Base-by-base conservation (phyloP, 176 grass and related monocot genomes). In the Triticum urartu region DNA sequence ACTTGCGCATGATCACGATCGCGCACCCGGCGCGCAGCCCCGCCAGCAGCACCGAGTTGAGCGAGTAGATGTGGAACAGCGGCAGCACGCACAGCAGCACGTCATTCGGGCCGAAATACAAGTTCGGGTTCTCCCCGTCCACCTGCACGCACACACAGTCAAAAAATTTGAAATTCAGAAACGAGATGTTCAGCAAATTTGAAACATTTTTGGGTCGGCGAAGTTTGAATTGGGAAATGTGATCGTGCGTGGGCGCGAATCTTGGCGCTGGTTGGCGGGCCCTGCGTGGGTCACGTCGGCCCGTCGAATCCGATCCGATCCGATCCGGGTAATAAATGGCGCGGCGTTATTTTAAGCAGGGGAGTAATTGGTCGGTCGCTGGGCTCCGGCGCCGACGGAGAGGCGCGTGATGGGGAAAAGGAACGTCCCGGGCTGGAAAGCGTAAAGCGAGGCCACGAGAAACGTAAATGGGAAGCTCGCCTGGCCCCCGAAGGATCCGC, bases 31-130 rank as follows among this genome's bases (percentile, higher is more conserved):
- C 93, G 6, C 95, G 83, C 4, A 98, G 89, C 20, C 87, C 93
- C 4, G 93, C 94, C 12, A 98, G 93, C 45, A 98, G 89, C 85
- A 98, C 91, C 32, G 95, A 95, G 86, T 98, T 98, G 43, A 98
- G 89, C 52, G 93, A 98, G 93, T 98, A 98, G 89, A 98, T 98
- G 86, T 98, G 95, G 93, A 98, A 98, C 73, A 98, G 87, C 61
- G 95, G 95, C 64, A 98, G 86, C 87, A 98, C 83, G 82, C 95
- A 98, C 40, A 98, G 87, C 48, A 95, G 6, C 80, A 98, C 95
- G 82, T 98, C 95, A 0, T 86, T 64, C 25, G 42, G 11, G 58
- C 89, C 39, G 85, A 91, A 93, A 69, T 93, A 88, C 75, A 98
- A 66, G 45, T 98, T 98, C 22, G 95, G 95, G 56, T 98, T 98